A percentile compares a stretch with the other conserved stretches of the same genome.
Conservation (phyloP, 228 moss, liverwort and hornwort genomes). For the Sphagnum magellanicum region DNA sequence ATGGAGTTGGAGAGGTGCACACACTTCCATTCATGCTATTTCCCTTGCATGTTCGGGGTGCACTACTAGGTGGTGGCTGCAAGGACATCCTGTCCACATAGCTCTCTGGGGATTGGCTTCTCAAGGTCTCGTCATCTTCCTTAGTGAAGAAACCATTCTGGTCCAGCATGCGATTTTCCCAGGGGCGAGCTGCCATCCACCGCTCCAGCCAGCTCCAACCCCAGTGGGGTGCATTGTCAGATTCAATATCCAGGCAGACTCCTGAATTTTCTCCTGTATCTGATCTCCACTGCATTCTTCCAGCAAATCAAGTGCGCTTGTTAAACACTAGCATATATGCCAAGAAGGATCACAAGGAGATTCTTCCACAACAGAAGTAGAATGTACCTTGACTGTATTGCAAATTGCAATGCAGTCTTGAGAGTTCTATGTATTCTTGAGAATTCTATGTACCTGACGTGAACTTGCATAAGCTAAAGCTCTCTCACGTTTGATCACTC, state of each 20-base stretch:
- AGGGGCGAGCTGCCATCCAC: constrained; percentile 95
- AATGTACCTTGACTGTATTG: not conserved
- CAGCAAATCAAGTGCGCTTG: not conserved
- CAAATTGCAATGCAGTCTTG: not conserved
- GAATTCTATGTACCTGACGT: constrained; percentile 33
- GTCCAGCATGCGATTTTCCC: constrained; percentile 74
- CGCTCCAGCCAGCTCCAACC: constrained; percentile 97
- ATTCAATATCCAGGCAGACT: constrained; percentile 59
- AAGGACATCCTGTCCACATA: constrained; percentile 5
- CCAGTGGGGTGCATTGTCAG: constrained; percentile 80
- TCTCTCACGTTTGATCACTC: constrained; percentile 78
- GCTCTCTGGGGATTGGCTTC: constrained; percentile 17
- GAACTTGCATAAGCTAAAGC: constrained; percentile 77
- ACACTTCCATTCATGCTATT: constrained; percentile 21
- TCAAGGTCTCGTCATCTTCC: constrained; percentile 19
- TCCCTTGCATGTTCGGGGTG: constrained; percentile 15
- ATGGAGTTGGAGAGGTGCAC: constrained; percentile 30
- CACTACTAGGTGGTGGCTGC: constrained; percentile 4
- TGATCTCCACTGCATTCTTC: constrained; percentile 34
- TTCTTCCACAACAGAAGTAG: not conserved
- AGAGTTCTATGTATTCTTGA: no score
- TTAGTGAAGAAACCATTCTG: constrained; percentile 14
- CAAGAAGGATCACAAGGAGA: not conserved
- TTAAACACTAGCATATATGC: not conserved
- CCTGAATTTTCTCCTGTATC: constrained; percentile 29